Evolutionary conservation across 257 asterid genomes (phyloP), one percentile per base, ranked within the genome.

Genomic region (Primulina huaijiensis): DNA sequence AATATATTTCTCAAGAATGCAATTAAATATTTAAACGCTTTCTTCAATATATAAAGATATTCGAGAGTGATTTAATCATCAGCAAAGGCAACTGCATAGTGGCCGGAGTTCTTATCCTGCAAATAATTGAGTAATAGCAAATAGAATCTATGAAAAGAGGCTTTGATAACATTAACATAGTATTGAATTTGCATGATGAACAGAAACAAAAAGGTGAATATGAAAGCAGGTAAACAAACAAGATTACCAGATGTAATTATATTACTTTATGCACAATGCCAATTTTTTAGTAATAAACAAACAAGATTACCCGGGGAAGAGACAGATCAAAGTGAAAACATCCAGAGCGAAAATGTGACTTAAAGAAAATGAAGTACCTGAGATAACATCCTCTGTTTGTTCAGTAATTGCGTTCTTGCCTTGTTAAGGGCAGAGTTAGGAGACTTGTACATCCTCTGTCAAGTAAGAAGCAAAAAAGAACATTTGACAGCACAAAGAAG

Each of bases 391-490:
- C 97, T 77, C 65, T 94, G 92, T 73, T 91, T 91, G 86, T 91
- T 94, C 7, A 89, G 82, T 4, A 78, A 62, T 63, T 84, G 99
- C 1, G 99, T 94, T 70, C 99, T 81, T 4, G 96, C 95, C 87
- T 94, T 94, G 83, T 74, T 87, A 46, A 84, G 82, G 34, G 81
- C 85, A 0, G 97, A 94, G 81, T 90, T 94, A 3, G 90, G 96
- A 23, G 96, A 89, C 83, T 78, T 90, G 77, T 64, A 89, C 84
- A 87, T 69, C 81, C 90, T 88, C 97, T 91, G 93, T 64, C 52
- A 60, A 43, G 40, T 5, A 59, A 31, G 8, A 56, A 19, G 16
- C 55, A 63, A 58, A 4, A 71, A 5, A 33, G 3, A 10, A 30
- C 46, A 30, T 37, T 46, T 21, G 52, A 57, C 38, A 4, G 10